Percentiles rank a stretch among this genome's conserved stretches.
These are phyloP conservation scores for Chlorociboria aeruginascens DNA, from an alignment of 495 filamentous ascomycete species.

Conservation along the genomic window DNA sequence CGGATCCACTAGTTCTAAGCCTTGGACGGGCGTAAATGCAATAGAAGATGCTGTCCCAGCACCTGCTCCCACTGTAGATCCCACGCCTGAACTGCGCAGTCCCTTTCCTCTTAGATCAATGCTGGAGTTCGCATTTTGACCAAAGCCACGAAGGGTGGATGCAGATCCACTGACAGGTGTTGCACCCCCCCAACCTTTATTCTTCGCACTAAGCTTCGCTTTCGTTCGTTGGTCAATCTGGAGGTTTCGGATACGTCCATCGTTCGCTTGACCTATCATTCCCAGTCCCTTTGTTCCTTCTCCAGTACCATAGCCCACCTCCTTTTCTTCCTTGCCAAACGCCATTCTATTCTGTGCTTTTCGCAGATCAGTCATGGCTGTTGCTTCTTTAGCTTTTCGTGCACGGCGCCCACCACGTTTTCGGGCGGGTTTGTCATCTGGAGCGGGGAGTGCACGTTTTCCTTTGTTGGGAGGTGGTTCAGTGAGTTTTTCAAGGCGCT, in stretches of 20 bases:
- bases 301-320: conserved; percentile 83
- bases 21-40: conserved; percentile 89
- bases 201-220: conserved; percentile 87
- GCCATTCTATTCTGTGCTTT: conserved; percentile 95
- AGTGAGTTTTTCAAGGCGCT: conserved; percentile 85
- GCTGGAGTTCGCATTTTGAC: conserved; percentile 37
- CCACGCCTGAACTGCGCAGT: conserved; percentile 64
- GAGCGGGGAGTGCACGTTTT: conserved; percentile 75
- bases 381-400: conserved; percentile 91
- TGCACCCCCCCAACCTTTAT: conserved; percentile 84
- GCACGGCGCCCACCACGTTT: conserved; percentile 90
- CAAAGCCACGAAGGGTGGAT: conserved; percentile 69
- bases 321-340: conserved; percentile 91
- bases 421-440: conserved; percentile 87
- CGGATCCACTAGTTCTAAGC: conserved; percentile 89
- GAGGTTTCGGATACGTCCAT: conserved; percentile 71
- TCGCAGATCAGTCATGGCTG: conserved; percentile 91
- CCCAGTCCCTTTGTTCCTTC: conserved; percentile 81
- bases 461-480: conserved; percentile 91
- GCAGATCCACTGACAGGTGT: conserved; percentile 56
- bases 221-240: conserved; percentile 90
- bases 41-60: conserved; percentile 75
- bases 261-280: conserved; percentile 85
- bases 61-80: conserved; percentile 44
- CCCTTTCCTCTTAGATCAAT: conserved; percentile 64